These are phyloP conservation scores for Fraxinus nigra DNA, from an alignment of 305 asterid genomes.

Conservation along the genomic window DNA sequence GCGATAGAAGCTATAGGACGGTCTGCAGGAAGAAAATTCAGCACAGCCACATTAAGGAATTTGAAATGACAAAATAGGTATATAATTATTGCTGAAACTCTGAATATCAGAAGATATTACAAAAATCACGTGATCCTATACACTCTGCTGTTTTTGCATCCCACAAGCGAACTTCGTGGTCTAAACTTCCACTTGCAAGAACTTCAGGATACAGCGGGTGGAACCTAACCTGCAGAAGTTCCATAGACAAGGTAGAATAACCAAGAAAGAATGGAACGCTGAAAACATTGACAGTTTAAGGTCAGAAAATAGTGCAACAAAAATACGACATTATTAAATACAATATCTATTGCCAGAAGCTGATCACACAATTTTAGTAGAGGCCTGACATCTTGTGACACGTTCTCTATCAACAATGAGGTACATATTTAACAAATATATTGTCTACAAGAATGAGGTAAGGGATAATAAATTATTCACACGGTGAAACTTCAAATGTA, in stretches of 20 bases:
- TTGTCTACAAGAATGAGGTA: not conserved
- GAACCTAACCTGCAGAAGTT: conserved; percentile 75
- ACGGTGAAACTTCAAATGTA: not conserved
- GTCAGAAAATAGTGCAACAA: not conserved
- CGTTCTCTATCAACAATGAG: not conserved
- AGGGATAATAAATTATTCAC: not conserved
- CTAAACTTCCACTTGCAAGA: conserved; percentile 97
- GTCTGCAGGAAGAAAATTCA: conserved; percentile 43
- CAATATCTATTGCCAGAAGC: not conserved
- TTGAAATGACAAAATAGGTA: conserved; percentile 17
- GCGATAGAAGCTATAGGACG: conserved; percentile 98
- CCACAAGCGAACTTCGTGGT: conserved; percentile 96
- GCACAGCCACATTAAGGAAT: conserved; percentile 20
- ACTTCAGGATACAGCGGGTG: conserved; percentile 84
- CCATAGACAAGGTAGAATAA: not conserved
- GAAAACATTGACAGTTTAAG: not conserved
- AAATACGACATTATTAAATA: not conserved
- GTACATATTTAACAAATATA: not conserved
- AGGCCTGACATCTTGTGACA: not conserved
- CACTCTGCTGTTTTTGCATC: conserved; percentile 82
- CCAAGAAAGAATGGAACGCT: not conserved
- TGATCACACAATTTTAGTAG: not conserved
- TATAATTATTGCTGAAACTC: not conserved
- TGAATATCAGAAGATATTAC: conserved; percentile 44
- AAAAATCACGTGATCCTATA: conserved; percentile 86